Evolutionary conservation across 2,329 filamentous ascomycete genomes (phyloP).

Genomic region (Davidsoniella australis): DNA sequence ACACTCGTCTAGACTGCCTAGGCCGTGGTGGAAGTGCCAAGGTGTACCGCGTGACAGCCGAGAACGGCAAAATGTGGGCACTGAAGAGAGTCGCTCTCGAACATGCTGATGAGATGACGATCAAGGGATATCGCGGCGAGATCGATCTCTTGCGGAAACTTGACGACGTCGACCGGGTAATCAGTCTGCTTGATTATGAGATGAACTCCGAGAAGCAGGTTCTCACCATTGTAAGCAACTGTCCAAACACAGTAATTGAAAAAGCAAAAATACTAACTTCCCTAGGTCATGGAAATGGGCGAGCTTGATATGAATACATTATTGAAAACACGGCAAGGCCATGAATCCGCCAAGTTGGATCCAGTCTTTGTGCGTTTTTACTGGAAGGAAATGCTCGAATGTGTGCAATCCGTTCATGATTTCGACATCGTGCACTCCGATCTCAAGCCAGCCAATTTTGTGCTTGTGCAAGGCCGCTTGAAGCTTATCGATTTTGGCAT

Average conservation of each 20-base stretch:
- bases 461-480: slow-evolving; percentile 72
- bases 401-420: slow-evolving; percentile 73
- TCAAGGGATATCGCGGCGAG: slow-evolving; percentile 83
- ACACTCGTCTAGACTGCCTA: slow-evolving; percentile 76
- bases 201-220: slow-evolving; percentile 82
- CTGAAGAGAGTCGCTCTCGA: slow-evolving; percentile 85
- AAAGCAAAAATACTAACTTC: neutral
- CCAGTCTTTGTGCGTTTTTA: slow-evolving; percentile 88
- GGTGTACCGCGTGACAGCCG: slow-evolving; percentile 90
- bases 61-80: slow-evolving; percentile 90
- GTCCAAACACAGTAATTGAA: no score
- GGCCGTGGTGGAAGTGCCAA: slow-evolving; percentile 86
- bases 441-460: slow-evolving; percentile 92
- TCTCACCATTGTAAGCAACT: slow-evolving; percentile 55
- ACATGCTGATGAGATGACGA: slow-evolving; percentile 67
- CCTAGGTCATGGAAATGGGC: slow-evolving; percentile 86
- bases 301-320: slow-evolving; percentile 85
- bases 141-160: slow-evolving; percentile 79
- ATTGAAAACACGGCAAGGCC: slow-evolving; percentile 54
- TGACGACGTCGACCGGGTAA: slow-evolving; percentile 72
- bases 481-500: slow-evolving; percentile 99
- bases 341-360: slow-evolving; percentile 62
- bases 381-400: slow-evolving; percentile 99
- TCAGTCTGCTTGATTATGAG: slow-evolving; percentile 81
- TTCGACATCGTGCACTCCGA: slow-evolving; percentile 93